These are phyloP conservation scores for Amborella trichopoda DNA, from an alignment of 164 flowering plant genomes.

Conservation along the genomic window DNA sequence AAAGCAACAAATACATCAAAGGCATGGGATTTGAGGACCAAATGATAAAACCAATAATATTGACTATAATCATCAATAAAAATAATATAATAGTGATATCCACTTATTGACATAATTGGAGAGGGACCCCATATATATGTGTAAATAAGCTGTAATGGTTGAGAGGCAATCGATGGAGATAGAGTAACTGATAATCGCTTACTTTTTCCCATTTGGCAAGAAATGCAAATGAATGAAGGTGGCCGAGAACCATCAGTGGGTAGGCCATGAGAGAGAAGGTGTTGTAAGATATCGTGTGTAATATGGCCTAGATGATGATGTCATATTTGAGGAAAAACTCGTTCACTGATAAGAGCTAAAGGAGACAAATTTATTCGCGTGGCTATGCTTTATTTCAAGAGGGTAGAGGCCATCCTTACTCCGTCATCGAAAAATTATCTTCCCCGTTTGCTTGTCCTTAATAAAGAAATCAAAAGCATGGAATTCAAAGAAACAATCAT, in stretches of 20 bases:
- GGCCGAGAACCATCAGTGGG: neutral
- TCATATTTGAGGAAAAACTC: neutral
- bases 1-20: neutral
- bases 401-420: neutral
- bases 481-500: constrained; percentile 1
- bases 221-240: neutral
- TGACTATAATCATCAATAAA: neutral
- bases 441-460: neutral
- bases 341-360: too few relatives aligned
- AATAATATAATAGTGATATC: neutral
- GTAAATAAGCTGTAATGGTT: neutral
- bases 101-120: neutral
- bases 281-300: too few relatives aligned
- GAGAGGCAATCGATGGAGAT: neutral
- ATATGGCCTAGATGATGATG: neutral
- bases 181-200: neutral
- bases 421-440: neutral
- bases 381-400: neutral
- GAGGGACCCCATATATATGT: neutral
- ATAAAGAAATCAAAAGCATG: constrained; percentile 1
- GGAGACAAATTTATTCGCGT: too few relatives aligned
- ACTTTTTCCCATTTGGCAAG: neutral
- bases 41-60: neutral
- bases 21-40: constrained; percentile 1
- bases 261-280: neutral